Percentiles rank a stretch among this genome's conserved stretches.
phyloP scores from a whole-genome alignment of 2,329 filamentous ascomycete genomes.

The Thermoascus crustaceus region DNA sequence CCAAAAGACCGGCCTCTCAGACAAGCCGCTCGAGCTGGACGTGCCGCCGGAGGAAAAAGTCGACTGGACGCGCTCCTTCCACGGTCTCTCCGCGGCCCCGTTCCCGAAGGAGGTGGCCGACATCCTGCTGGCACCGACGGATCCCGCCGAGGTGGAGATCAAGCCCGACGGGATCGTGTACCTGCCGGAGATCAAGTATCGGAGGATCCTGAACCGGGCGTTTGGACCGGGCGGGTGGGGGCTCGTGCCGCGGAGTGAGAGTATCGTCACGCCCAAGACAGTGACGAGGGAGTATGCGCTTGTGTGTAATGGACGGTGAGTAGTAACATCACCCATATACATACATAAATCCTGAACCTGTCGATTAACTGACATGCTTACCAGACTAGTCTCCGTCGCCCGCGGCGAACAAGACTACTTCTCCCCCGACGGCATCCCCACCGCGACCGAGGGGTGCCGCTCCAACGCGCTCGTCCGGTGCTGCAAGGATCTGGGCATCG shows the following conservation, averaged over 20 bases:
- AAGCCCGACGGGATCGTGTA: constrained; percentile 97
- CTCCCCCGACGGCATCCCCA: constrained; percentile 78
- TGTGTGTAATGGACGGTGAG: constrained; percentile 74
- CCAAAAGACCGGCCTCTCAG: constrained; percentile 30
- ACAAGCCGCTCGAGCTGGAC: constrained; percentile 27
- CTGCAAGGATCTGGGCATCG: constrained; percentile 95
- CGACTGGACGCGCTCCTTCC: constrained; percentile 79
- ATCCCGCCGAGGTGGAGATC: constrained; percentile 76
- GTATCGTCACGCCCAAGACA: constrained; percentile 70
- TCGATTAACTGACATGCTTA: constrained; percentile 4
- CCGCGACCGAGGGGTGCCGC: constrained; percentile 92
- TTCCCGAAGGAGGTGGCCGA: constrained; percentile 63
- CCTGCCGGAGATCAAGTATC: constrained; percentile 95
- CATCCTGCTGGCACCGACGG: constrained; percentile 59
- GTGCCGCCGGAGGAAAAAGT: constrained; percentile 39
- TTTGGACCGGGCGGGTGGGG: constrained; percentile 97
- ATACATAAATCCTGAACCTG: neutral
- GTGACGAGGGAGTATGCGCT: constrained; percentile 90
- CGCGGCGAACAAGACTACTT: constrained; percentile 95
- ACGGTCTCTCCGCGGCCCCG: constrained; percentile 62
- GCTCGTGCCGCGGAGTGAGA: constrained; percentile 76
- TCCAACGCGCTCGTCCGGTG: constrained; percentile 96
- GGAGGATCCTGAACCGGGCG: constrained; percentile 76
- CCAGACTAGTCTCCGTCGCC: constrained; percentile 80
- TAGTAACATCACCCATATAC: neutral